Percentiles rank a stretch among this genome's conserved stretches.
These are phyloP conservation scores for Paramarasmius palmivorus DNA, from an alignment of 1,284 basidiomycete genomes.

Conservation along the genomic window DNA sequence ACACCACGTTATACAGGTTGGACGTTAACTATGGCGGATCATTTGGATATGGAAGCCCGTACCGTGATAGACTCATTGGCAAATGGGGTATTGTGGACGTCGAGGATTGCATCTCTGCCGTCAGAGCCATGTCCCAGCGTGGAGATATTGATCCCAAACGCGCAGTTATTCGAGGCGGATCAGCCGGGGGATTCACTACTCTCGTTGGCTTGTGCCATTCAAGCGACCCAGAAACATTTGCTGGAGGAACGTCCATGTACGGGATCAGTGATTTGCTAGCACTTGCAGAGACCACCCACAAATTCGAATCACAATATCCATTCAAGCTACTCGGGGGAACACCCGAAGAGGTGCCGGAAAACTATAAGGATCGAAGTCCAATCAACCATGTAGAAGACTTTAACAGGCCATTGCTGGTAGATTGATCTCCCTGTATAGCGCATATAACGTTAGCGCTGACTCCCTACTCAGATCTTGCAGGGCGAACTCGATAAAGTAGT, in stretches of 20 bases:
- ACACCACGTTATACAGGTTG: conserved; percentile 40
- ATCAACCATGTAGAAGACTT: conserved; percentile 52
- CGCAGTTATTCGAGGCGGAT: conserved; percentile 59
- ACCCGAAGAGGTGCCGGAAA: conserved; percentile 40
- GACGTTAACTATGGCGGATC: conserved; percentile 74
- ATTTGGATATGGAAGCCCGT: conserved; percentile 59
- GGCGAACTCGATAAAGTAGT: conserved; percentile 59
- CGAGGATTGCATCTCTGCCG: conserved; percentile 57
- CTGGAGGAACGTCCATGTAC: conserved; percentile 50
- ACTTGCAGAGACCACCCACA: conserved; percentile 60
- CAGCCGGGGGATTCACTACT: conserved; percentile 64
- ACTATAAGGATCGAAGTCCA: conserved; percentile 52
- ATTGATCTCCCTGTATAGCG: conserved; percentile 25
- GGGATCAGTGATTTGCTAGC: conserved; percentile 56
- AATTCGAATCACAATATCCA: conserved; percentile 63
- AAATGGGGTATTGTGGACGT: conserved; percentile 74
- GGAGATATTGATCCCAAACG: conserved; percentile 56
- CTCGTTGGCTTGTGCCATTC: conserved; percentile 37
- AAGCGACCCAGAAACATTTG: conserved; percentile 29
- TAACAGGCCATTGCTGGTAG: conserved; percentile 49
- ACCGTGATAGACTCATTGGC: conserved; percentile 53
- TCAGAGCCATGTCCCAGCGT: conserved; percentile 46
- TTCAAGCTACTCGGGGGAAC: conserved; percentile 59
- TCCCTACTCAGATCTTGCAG: conserved; percentile 49
- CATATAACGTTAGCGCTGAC: not conserved